Evolutionary conservation across 441 rosid genomes (phyloP).

Genomic region (Arabidopsis lyrata): DNA sequence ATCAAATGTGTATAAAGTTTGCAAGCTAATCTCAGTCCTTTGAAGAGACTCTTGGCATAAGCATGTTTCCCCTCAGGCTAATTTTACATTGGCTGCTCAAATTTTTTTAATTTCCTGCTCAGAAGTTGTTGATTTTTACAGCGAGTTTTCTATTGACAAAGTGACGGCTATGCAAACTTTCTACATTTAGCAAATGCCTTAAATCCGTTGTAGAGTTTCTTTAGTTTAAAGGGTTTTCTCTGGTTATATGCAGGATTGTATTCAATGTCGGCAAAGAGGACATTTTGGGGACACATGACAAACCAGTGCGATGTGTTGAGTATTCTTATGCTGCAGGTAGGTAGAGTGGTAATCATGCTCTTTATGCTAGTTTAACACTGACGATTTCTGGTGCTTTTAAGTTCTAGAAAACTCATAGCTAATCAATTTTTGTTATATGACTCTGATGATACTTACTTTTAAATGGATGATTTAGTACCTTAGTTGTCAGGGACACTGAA

Average conservation of each 20-base stretch:
- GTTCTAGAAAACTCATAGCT: not conserved
- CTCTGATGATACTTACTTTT: not conserved
- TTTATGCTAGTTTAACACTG: constrained; percentile 1
- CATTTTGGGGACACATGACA: constrained; percentile 89
- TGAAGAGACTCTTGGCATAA: not conserved
- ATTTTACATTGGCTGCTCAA: not conserved
- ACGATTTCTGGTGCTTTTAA: not conserved
- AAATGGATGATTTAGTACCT: not conserved
- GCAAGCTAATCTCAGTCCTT: not conserved
- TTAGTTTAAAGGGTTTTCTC: not conserved
- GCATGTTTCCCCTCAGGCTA: not conserved
- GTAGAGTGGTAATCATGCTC: constrained; percentile 34
- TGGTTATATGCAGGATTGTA: constrained; percentile 67
- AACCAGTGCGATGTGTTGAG: constrained; percentile 91
- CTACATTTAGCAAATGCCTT: not conserved
- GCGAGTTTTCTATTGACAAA: not conserved
- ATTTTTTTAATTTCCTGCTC: not conserved
- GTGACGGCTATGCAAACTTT: not conserved
- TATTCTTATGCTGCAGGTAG: constrained; percentile 94
- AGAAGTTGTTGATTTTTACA: not conserved
- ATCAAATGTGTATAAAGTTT: not conserved
- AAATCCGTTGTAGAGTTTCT: not conserved
- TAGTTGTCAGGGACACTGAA: not conserved
- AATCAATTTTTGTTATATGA: not conserved
- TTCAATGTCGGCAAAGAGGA: constrained; percentile 89